Conservation (phyloP, 495 filamentous ascomycete species). For the Aspergillus kassunensis region DNA sequence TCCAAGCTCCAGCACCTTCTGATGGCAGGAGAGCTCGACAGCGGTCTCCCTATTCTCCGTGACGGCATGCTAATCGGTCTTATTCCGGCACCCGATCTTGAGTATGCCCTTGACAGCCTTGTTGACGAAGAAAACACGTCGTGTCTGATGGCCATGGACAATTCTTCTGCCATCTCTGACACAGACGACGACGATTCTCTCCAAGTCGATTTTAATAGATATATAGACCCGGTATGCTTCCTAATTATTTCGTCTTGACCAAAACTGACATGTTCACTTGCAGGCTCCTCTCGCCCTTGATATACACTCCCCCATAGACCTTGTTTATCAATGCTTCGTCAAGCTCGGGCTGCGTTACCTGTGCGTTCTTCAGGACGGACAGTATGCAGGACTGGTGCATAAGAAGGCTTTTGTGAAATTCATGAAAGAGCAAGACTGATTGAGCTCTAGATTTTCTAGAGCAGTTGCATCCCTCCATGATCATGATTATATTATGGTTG, state of each 20-base stretch:
- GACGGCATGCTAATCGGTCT: slow-evolving; percentile 79
- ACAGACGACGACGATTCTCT: slow-evolving; percentile 42
- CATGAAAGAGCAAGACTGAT: slow-evolving; percentile 76
- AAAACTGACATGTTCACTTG: slow-evolving; percentile 3
- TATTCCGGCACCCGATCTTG: slow-evolving; percentile 90
- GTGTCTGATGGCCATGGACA: slow-evolving; percentile 75
- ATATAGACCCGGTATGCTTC: slow-evolving; percentile 71
- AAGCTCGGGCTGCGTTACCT: slow-evolving; percentile 92
- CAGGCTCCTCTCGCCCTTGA: slow-evolving; percentile 83
- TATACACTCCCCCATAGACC: slow-evolving; percentile 84
- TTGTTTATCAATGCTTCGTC: slow-evolving; percentile 95
- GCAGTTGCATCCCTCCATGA: background rate
- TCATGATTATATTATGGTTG: too few species aligned
- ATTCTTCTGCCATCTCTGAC: slow-evolving; percentile 51
- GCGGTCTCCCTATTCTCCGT: slow-evolving; percentile 81
- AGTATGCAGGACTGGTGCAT: slow-evolving; percentile 88
- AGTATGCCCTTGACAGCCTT: slow-evolving; percentile 85
- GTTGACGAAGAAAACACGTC: slow-evolving; percentile 64
- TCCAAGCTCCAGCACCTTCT: slow-evolving; percentile 77
- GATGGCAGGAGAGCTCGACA: slow-evolving; percentile 83
- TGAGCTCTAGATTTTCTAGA: slow-evolving; percentile 33
- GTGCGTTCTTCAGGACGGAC: slow-evolving; percentile 79
- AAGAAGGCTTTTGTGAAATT: slow-evolving; percentile 98
- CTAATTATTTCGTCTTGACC: background rate
- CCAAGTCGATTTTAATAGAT: slow-evolving; percentile 73